Evolutionary conservation across 1,139 yeast species (phyloP).

Genomic region (Meyerozyma smithsonii): DNA sequence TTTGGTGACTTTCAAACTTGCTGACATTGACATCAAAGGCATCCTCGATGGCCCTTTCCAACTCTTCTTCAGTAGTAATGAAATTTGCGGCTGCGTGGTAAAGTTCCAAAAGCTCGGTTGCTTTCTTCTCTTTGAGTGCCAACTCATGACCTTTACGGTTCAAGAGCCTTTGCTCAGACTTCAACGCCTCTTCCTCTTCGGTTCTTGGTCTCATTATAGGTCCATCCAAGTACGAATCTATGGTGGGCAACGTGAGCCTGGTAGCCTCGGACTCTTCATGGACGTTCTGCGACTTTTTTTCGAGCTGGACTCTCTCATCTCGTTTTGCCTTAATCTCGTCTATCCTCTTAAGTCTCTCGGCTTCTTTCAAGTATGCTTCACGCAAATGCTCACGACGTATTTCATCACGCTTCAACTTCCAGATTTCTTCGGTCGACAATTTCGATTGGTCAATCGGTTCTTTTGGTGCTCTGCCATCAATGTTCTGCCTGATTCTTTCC

Average conservation of each 20-base stretch:
- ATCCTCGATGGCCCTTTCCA: slow-evolving; percentile 50
- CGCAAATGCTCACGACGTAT: slow-evolving; percentile 69
- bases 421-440: slow-evolving; percentile 46
- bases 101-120: slow-evolving; percentile 57
- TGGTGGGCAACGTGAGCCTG: slow-evolving; percentile 71
- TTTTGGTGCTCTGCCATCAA: slow-evolving; percentile 38
- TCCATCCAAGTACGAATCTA: slow-evolving; percentile 62
- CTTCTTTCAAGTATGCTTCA: slow-evolving; percentile 48
- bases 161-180: slow-evolving; percentile 25
- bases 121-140: slow-evolving; percentile 36
- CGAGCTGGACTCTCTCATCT: slow-evolving; percentile 24
- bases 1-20: slow-evolving; percentile 32
- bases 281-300: slow-evolving; percentile 19
- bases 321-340: slow-evolving; percentile 21
- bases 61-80: slow-evolving; percentile 61
- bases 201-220: slow-evolving; percentile 73
- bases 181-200: slow-evolving; percentile 52
- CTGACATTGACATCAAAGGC: slow-evolving; percentile 49
- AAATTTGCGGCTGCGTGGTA: slow-evolving; percentile 67
- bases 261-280: slow-evolving; percentile 49
- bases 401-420: slow-evolving; percentile 55
- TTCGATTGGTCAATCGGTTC: slow-evolving; percentile 24
- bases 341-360: slow-evolving; percentile 25
- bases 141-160: slow-evolving; percentile 34
- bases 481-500: slow-evolving; percentile 50